A percentile compares a stretch with the other conserved stretches of the same genome.
Conservation (phyloP, 2,329 filamentous ascomycete species). For the Pseudovirgaria hyperparasitica region DNA sequence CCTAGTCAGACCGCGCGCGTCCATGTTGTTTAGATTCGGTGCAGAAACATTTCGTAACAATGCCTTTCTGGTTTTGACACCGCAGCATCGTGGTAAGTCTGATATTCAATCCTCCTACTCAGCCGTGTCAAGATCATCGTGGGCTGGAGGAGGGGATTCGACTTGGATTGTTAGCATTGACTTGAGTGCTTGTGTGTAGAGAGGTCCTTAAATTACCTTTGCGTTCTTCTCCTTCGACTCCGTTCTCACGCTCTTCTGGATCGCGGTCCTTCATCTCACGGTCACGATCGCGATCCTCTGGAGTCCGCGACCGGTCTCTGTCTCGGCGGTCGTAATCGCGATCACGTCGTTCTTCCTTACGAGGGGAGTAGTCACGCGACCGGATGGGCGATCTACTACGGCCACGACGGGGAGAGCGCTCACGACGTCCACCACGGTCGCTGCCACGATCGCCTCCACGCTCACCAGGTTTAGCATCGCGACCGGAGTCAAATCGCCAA, state of each 20-base stretch:
- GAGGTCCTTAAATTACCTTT: conserved; percentile 51
- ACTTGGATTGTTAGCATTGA: conserved; percentile 31
- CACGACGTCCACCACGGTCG: conserved; percentile 56
- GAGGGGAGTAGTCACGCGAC: conserved; percentile 63
- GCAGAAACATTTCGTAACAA: too few relatives aligned
- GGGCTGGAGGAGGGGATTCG: conserved; percentile 69
- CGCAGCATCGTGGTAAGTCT: too few relatives aligned
- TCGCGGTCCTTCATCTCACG: conserved; percentile 42
- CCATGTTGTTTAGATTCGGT: too few relatives aligned
- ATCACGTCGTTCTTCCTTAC: conserved; percentile 77
- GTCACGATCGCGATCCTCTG: conserved; percentile 55
- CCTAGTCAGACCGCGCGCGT: too few relatives aligned
- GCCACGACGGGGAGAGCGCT: conserved; percentile 41
- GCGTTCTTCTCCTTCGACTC: conserved; percentile 73
- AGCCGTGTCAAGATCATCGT: conserved; percentile 93
- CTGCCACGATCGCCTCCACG: conserved; percentile 62
- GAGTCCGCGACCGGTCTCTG: conserved; percentile 59
- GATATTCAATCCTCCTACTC: too few relatives aligned
- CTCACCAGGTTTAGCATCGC: conserved; percentile 52
- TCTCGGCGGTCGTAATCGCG: conserved; percentile 59
- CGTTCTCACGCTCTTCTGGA: conserved; percentile 56
- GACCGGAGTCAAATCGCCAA: conserved; percentile 92
- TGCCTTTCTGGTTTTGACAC: too few relatives aligned
- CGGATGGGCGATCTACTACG: conserved; percentile 42
- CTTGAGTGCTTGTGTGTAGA: conserved; percentile 10